Base-by-base conservation (phyloP, 208 protist species). In the Acanthamoeba polyphaga region DNA sequence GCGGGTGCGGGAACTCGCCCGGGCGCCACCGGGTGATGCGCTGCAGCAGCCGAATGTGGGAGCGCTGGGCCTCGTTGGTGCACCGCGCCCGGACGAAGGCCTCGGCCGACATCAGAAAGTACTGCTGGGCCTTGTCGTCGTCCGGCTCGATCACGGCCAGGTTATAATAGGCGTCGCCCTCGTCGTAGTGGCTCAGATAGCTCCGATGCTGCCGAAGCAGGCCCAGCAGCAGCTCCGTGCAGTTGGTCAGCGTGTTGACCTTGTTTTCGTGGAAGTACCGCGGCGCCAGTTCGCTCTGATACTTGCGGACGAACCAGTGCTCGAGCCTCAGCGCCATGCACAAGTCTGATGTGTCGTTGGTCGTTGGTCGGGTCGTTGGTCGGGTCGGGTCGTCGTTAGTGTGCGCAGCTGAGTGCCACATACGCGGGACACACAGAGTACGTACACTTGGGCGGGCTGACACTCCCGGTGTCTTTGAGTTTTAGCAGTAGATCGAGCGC, bases 121-220 rank as follows among this genome's bases (percentile, higher is more conserved):
- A 80, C 12, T 46, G 29, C 38, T 80, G 70, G 38, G 70, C 70
- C 32, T 38, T 80, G 70, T 10, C 34, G 24, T 80, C 70, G 38
- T 80, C 38, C 15, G 70, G 32, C 70, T 80, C 70, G 17, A 46
- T 43, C 27, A 80, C 70, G 38, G 70, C 70, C 29, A 80, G 70
- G 70, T 80, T 80, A 7, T 80, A 80, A 12, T 80, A 80, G 70
- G 70, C 70, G 38, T 80, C 70, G 70, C 70, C 70, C 38, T 80
- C 70, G 38, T 80, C 70, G 70, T 80, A 80, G 70, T 80, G 70
- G 38, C 70, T 80, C 29, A 80, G 70, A n/a, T 80, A 80, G 38
- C 29, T 46, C 70, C 24, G 38, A 2, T 80, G 1, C 32, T 80
- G 70, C 1, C 32, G 27, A 19, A 80, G 70, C 70, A 80, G 70